These are phyloP conservation scores for Penicillium longicatenatum DNA, from an alignment of 495 filamentous ascomycete species.

Conservation along the genomic window DNA sequence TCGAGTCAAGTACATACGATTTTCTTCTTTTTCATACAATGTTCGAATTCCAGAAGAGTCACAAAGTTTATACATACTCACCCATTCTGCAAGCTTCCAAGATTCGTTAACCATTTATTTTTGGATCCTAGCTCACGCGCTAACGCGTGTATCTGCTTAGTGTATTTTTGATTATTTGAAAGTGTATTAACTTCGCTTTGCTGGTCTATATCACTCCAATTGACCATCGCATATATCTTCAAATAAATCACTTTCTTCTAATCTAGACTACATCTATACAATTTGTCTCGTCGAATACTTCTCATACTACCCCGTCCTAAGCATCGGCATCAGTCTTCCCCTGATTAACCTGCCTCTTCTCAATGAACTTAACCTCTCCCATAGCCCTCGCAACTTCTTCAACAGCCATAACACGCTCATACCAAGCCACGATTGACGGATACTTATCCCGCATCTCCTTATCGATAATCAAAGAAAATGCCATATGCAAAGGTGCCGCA, in stretches of 20 bases:
- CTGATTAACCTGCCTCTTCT: conserved; percentile 37
- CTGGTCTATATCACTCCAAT: no score
- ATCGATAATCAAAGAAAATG: conserved; percentile 48
- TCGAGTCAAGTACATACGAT: no score
- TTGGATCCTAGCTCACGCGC: no score
- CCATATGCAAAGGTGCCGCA: conserved; percentile 39
- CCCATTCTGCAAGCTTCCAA: no score
- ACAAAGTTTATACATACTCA: no score
- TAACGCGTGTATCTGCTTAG: no score
- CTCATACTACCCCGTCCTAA: background rate
- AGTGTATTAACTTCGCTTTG: background rate
- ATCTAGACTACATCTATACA: background rate
- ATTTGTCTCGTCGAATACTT: background rate
- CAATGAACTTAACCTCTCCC: conserved; percentile 45
- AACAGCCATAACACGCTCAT: conserved; percentile 40
- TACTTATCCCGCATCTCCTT: conserved; percentile 49
- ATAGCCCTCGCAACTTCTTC: conserved; percentile 55
- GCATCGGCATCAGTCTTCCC: conserved; percentile 4
- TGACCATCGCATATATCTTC: background rate
- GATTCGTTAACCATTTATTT: no score
- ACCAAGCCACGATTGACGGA: conserved; percentile 47
- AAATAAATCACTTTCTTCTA: background rate
- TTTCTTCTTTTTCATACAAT: background rate
- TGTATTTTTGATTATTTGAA: background rate
- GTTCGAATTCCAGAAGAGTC: no score